These are phyloP conservation scores for Malus hybrid DNA, from an alignment of 331 rosid species.

Conservation along the genomic window DNA sequence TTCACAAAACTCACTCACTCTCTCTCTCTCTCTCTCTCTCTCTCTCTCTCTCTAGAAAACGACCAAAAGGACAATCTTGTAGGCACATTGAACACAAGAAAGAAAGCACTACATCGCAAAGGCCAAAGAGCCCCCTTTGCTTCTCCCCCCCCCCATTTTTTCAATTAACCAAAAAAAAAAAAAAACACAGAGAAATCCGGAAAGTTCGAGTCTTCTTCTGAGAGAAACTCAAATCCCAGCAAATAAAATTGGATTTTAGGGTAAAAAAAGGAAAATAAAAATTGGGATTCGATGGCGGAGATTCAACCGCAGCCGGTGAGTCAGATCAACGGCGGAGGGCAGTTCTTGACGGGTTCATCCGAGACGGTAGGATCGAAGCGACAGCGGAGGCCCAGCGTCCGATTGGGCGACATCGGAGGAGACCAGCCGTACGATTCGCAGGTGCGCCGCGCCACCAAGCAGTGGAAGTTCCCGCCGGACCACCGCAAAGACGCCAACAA, in stretches of 20 bases:
- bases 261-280: not conserved
- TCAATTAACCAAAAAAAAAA: not conserved
- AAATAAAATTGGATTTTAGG: not conserved
- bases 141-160: not conserved
- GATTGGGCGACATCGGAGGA: conserved; percentile 90
- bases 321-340: conserved; percentile 54
- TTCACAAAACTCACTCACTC: not conserved
- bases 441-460: conserved; percentile 59
- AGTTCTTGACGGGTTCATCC: conserved; percentile 23
- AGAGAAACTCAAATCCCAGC: not conserved
- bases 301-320: conserved; percentile 54
- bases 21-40: conserved; percentile 1
- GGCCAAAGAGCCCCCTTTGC: not conserved
- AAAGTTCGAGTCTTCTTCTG: not conserved
- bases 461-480: conserved; percentile 47
- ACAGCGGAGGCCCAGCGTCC: conserved; percentile 84
- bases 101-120: not conserved
- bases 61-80: not conserved
- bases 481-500: conserved; percentile 41
- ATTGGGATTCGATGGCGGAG: conserved; percentile 48
- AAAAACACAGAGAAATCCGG: not conserved
- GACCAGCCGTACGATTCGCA: conserved; percentile 75
- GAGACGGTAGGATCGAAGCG: conserved; percentile 76
- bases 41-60: conserved; percentile 10
- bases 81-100: not conserved